These are phyloP conservation scores for Suhomyces guaymorum DNA, from an alignment of 1,139 yeast species.

Conservation along the genomic window DNA sequence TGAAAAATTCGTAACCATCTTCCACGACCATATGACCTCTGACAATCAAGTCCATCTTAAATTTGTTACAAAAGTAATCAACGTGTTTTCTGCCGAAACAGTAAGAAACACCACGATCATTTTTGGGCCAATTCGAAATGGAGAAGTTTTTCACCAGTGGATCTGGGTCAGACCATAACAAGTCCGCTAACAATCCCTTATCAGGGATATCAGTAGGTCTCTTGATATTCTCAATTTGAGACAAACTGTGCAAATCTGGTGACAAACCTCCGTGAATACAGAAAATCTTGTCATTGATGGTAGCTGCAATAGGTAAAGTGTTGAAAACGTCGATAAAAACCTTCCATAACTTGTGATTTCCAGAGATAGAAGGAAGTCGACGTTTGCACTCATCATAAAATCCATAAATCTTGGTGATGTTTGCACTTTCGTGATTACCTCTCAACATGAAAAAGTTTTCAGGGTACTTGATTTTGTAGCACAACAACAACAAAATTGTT, in stretches of 20 bases:
- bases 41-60: conserved; percentile 76
- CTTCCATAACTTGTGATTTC: conserved; percentile 66
- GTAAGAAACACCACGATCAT: conserved; percentile 85
- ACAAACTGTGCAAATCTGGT: conserved; percentile 65
- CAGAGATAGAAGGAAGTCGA: conserved; percentile 53
- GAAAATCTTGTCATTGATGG: conserved; percentile 79
- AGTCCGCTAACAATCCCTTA: conserved; percentile 75
- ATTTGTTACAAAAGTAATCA: conserved; percentile 64
- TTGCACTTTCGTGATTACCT: conserved; percentile 86
- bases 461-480: conserved; percentile 79
- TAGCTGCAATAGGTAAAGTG: conserved; percentile 83
- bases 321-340: conserved; percentile 78
- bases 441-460: conserved; percentile 80
- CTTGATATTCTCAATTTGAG: conserved; percentile 67
- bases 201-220: conserved; percentile 91
- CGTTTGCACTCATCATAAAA: conserved; percentile 88
- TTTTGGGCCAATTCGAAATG: conserved; percentile 66
- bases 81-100: conserved; percentile 77
- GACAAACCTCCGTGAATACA: conserved; percentile 91
- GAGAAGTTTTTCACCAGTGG: conserved; percentile 48
- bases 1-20: conserved; percentile 88
- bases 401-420: conserved; percentile 81
- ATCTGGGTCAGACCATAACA: conserved; percentile 89
- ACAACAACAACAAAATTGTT: conserved; percentile 67
- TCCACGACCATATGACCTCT: conserved; percentile 94